Conservation (phyloP, 768 basidiomycete species). For the Kwoniella sp. region DNA sequence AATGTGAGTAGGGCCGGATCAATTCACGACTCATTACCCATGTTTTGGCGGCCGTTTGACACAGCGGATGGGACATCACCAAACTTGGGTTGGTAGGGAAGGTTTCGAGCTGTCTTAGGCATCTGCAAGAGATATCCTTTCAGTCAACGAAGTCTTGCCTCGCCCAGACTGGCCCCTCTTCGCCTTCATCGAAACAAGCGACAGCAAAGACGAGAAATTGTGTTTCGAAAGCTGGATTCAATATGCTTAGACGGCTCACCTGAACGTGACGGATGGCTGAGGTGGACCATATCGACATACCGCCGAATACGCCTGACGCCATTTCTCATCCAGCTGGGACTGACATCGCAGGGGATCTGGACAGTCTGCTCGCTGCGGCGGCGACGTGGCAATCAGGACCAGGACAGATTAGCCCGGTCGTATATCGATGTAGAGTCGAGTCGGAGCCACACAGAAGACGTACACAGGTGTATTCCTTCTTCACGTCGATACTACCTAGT, state of each 20-base stretch:
- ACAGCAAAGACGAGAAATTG: no score
- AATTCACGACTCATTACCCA: slow-evolving; percentile 79
- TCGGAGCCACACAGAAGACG: no score
- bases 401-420: no score
- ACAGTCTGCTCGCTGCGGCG: slow-evolving; percentile 72
- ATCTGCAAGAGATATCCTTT: slow-evolving; percentile 68
- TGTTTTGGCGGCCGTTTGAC: slow-evolving; percentile 84
- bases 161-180: no score
- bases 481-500: slow-evolving; percentile 77
- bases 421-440: no score
- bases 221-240: no score
- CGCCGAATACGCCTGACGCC: slow-evolving; percentile 82
- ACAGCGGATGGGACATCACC: slow-evolving; percentile 78
- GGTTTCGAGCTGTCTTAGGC: slow-evolving; percentile 78
- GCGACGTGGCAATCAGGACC: no score
- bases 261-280: slow-evolving; percentile 45
- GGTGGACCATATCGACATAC: slow-evolving; percentile 76
- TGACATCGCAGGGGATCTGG: slow-evolving; percentile 79
- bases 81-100: slow-evolving; percentile 81
- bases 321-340: slow-evolving; percentile 84
- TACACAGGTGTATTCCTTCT: slow-evolving; percentile 96
- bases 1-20: no score
- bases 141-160: no score
- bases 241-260: slow-evolving; percentile 28
- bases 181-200: no score